Base-by-base conservation (phyloP, 1,139 yeast species). In the Candida pseudocylindracea region DNA sequence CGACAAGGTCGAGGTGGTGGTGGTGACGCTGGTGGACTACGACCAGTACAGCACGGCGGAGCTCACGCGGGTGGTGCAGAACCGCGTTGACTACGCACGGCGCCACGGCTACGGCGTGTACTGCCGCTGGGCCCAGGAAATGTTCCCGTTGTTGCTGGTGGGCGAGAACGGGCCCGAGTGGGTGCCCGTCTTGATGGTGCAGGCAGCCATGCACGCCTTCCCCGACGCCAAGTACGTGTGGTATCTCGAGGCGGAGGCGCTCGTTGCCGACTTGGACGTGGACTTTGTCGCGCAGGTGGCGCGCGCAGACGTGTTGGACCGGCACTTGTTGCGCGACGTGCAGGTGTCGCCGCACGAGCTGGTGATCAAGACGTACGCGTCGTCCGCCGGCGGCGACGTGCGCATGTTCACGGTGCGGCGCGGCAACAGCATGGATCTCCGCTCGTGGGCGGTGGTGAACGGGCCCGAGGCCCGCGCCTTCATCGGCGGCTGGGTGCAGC, bases 181-280 rank as follows among this genome's bases (percentile, higher is more conserved):
- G 88, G 61, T 67, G 15, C 63, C 72, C 40, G 42, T 72, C 29
- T 60, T 63, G 37, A 50, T 69, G 30, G 46, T 76, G 46, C 62
- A 91, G 40, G 85, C 85, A 10, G 94, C 94, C 8, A 68, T 80
- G 72, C 68, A 68, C 49, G 85, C 92, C 0, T 79, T 80, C 54
- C 94, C 94, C 1, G 55, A 71, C 30, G 74, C 93, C 7, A 68
- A 76, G 45, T 75, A 80, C 62, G 73, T 80, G 43, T 76, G 93
- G 83, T 83, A 71, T 45, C 47, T 83, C 32, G 93, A 78, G 46
- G 73, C 80, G 45, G 72, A 72, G 42, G 67, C 80, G 0, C 49
- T 78, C 35, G 67, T 83, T 36, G 72, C 74, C 78, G 65, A 78
- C 36, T 54, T 66, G 37, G 63, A 65, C 33, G 56, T 70, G 29